Base-by-base conservation (phyloP, 176 grass and related monocot genomes). In the Carex myosuroides region DNA sequence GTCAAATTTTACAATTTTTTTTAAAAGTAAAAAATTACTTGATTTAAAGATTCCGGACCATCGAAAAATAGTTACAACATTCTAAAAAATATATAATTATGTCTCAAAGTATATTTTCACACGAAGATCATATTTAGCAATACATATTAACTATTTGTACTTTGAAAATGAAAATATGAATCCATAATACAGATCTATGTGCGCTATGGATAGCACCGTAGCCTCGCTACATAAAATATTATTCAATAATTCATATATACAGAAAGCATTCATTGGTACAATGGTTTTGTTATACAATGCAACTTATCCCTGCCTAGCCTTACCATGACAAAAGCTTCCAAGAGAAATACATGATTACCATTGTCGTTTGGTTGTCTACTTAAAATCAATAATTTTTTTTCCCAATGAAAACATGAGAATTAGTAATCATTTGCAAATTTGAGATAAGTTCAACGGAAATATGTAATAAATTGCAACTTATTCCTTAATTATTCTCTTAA, bases 241-340 rank as follows among this genome's bases (percentile, higher is more conserved):
- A n/a, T 46, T 3, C 42, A 52, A 48, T 73, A 39, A 39, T 73
- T 73, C 9, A 73, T 13, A 52, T 42, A 70, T 5, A 8, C 30
- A 3, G 70, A 0, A 74, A 74, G 1, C 70, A 74, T 74, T 22
- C 20, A 52, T 74, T 18, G n/a, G 60, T 42, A 42, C 35, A 18
- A 17, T 70, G n/a, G 70, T 73, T 22, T n/a, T 50, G 70, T 13
- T 73, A 3, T 73, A 22, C 37, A 48, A 24, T 75, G n/a, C 71
- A 54, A 11, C 1, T 4, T 75, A 9, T 75, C n/a, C 1, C 54
- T 76, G 48, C 11, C 48, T 53, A 29, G 21, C 71, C 46, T 76
- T 76, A 37, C 33, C 8, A 56, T 32, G 73, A 77, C 73, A 77
- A 77, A 77, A 75, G 50, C 22, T 56, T 78, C 73, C 52, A 78